A percentile compares a stretch with the other conserved stretches of the same genome.
Evolutionary conservation across 2,329 filamentous ascomycete species (phyloP).

Genomic region (Calonectria henricotiae): DNA sequence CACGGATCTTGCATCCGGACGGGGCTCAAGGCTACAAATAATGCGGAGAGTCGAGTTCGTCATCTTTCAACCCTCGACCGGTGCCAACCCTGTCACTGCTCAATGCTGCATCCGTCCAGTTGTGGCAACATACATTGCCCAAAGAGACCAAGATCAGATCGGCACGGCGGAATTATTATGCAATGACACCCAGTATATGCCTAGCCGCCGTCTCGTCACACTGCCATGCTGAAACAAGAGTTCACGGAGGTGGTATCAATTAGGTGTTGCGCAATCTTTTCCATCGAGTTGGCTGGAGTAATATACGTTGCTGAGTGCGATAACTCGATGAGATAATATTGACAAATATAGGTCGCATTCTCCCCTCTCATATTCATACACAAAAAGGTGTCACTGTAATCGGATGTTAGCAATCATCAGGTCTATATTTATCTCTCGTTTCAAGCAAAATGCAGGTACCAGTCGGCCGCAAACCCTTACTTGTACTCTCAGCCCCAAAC

Average conservation of each 20-base stretch:
- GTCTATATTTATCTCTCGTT: neutral
- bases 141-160: constrained; percentile 19
- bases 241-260: neutral
- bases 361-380: neutral
- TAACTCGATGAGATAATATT: neutral
- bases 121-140: neutral
- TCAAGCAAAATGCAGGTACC: too few species aligned
- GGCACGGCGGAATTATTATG: neutral
- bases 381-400: too few species aligned
- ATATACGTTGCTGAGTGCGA: constrained; percentile 2
- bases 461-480: neutral
- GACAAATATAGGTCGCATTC: neutral
- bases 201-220: neutral
- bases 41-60: constrained; percentile 21
- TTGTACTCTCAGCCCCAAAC: neutral
- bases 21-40: constrained; percentile 13
- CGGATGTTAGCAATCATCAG: neutral
- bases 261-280: neutral
- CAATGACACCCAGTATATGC: constrained; percentile 9
- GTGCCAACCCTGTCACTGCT: constrained; percentile 10
- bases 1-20: constrained; percentile 17
- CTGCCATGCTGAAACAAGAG: constrained; percentile 8
- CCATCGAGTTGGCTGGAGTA: neutral
- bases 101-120: constrained; percentile 1
- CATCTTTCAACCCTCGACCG: neutral